Evolutionary conservation across 2,329 filamentous ascomycete genomes (phyloP).

Genomic region (Myriosclerotinia scirpicola): DNA sequence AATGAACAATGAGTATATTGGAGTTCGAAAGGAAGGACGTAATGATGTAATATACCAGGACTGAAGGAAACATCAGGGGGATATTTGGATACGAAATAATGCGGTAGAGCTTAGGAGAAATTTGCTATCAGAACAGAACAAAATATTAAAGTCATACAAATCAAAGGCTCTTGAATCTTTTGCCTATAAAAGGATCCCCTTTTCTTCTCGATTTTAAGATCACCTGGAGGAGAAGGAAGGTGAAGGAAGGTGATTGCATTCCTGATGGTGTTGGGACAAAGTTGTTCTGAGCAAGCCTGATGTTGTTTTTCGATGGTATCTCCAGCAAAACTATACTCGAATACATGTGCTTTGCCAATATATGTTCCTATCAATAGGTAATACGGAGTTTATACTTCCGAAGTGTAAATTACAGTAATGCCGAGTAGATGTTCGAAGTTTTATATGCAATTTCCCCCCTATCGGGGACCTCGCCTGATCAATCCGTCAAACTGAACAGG

Average conservation of each 20-base stretch:
- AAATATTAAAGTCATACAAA: neutral
- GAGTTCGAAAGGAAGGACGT: neutral
- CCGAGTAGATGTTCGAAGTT: no score
- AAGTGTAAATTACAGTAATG: no score
- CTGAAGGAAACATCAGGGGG: neutral
- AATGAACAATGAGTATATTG: conserved; percentile 3
- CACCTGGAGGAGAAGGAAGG: neutral
- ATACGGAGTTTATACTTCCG: no score
- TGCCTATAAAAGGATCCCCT: neutral
- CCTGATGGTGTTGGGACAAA: neutral
- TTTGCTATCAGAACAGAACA: neutral
- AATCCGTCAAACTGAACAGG: no score
- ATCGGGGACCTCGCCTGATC: no score
- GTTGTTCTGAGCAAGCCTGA: neutral
- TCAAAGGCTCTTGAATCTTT: neutral
- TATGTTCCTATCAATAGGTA: no score
- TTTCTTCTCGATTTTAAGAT: neutral
- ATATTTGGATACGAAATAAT: neutral
- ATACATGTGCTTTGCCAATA: no score
- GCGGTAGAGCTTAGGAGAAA: neutral
- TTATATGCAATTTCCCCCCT: no score
- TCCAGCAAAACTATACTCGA: no score
- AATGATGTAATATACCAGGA: conserved; percentile 6
- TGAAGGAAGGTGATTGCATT: neutral
- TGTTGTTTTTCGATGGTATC: neutral